Evolutionary conservation across 768 basidiomycete genomes (phyloP).

Genomic region (Crepidotus variabilis): DNA sequence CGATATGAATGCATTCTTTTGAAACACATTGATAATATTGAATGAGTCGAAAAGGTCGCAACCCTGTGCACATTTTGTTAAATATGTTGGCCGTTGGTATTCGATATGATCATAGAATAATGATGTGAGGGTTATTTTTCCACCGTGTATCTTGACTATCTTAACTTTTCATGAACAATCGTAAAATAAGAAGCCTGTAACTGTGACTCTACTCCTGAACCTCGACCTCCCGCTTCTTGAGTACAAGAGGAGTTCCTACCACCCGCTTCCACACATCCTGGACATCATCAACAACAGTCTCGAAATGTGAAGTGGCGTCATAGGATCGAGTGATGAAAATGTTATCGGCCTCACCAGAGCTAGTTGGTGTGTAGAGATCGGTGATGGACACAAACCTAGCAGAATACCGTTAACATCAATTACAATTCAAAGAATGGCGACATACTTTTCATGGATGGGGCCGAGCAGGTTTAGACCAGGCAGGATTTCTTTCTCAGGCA

Average conservation of each 20-base stretch:
- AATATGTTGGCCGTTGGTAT: no score
- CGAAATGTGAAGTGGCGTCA: conserved; percentile 98
- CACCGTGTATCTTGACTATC: no score
- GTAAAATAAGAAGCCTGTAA: no score
- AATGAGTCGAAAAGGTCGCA: no score
- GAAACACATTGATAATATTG: no score
- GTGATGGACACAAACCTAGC: conserved; percentile 86
- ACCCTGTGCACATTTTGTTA: no score
- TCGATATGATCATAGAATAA: no score
- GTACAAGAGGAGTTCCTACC: conserved; percentile 68
- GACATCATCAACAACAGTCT: conserved; percentile 97
- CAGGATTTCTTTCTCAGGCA: conserved; percentile 88
- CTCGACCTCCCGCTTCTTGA: conserved; percentile 84
- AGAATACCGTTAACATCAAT: not conserved
- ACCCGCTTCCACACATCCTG: conserved; percentile 94
- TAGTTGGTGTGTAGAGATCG: conserved; percentile 85
- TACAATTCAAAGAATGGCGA: conserved; percentile 3
- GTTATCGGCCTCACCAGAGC: conserved; percentile 77
- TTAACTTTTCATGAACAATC: no score
- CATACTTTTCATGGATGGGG: conserved; percentile 90
- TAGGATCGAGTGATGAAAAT: conserved; percentile 98
- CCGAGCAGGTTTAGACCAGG: conserved; percentile 92
- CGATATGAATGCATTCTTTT: conserved; percentile 78
- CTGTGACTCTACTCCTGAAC: conserved; percentile 33
- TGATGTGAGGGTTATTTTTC: no score